Evolutionary conservation across 805 yeast species (phyloP), one percentile per base, ranked within the genome.

Genomic region (Wickerhamiella nectarea): DNA sequence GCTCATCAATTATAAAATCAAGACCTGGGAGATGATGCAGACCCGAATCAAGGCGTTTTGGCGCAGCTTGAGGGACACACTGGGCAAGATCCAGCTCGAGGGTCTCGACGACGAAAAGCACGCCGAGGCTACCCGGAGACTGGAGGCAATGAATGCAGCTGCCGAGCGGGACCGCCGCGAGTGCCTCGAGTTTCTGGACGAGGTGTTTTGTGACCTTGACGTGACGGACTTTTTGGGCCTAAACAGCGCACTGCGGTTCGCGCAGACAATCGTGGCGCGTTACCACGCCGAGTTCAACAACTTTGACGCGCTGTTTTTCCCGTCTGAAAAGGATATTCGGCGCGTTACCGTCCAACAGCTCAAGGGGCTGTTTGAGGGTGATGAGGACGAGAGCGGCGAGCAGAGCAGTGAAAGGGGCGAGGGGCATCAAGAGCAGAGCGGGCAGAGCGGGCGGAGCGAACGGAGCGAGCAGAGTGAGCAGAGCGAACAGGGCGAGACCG

Each of bases 281-380:
- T 91, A 97, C 97, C 95, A 89, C 60, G 53, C 62, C 18, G 94
- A 80, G 46, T 86, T 91, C 54, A 70, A 75, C 29, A 80, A 75
- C 6, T 89, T 91, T 63, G 96, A 83, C 47, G 70, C 71, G 36
- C 69, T 70, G 17, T 91, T 72, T 56, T 70, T 89, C 47, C 97
- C 97, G 1, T 76, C 94, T 7, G 97, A 91, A 59, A 83, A 79
- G 54, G 98, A 91, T 68, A 82, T 91, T 51, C 78, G 94, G 4
- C 70, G 84, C 49, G 82, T 91, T 36, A 87, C 98, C 1, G 81
- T 94, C 3, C 78, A 79, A 52, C 97, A 89, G 56, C 65, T 89
- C 54, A 75, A 78, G 48, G 80, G 78, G 51, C 68, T 89, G 51
- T 62, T 74, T 41, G 44, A 52, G 41, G 36, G 54, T 11, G 55